phyloP scores from a whole-genome alignment of 768 basidiomycete species.

The Rickenella mellea region DNA sequence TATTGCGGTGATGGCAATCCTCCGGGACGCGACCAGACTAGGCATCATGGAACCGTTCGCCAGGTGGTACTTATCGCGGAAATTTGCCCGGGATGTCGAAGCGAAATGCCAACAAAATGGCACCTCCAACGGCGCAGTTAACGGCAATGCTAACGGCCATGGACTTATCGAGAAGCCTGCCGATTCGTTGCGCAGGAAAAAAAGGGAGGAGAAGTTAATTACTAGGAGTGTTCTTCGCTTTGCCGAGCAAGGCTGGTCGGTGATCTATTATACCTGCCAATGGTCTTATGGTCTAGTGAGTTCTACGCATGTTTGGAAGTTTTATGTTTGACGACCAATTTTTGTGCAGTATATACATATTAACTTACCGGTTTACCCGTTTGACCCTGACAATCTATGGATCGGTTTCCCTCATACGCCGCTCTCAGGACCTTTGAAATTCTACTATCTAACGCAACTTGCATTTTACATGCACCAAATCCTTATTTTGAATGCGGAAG shows the following conservation, averaged over 20 bases:
- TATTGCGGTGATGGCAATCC: constrained; percentile 78
- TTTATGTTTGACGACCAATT: constrained; percentile 5
- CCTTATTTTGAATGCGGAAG: constrained; percentile 88
- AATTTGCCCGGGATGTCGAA: constrained; percentile 27
- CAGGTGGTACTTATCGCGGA: constrained; percentile 54
- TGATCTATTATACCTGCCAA: constrained; percentile 68
- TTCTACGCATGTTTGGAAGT: constrained; percentile 16
- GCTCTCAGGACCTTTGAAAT: constrained; percentile 73
- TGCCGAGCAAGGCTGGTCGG: constrained; percentile 91
- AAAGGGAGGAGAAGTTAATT: constrained; percentile 45
- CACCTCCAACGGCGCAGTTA: constrained; percentile 23
- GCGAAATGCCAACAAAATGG: constrained; percentile 17
- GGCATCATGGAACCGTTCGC: constrained; percentile 76
- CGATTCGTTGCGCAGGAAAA: constrained; percentile 18
- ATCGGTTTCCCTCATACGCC: constrained; percentile 73
- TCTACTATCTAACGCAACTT: constrained; percentile 80
- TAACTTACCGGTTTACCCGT: constrained; percentile 54
- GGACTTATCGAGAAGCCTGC: constrained; percentile 15
- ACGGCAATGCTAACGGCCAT: constrained; percentile 24
- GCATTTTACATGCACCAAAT: constrained; percentile 92
- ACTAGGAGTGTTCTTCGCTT: constrained; percentile 76
- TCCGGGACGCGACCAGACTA: constrained; percentile 72
- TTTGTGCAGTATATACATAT: constrained; percentile 65
- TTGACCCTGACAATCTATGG: constrained; percentile 67
- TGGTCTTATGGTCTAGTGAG: constrained; percentile 79